phyloP scores from a whole-genome alignment of 306 rosid species.

The Quercus mongolica region DNA sequence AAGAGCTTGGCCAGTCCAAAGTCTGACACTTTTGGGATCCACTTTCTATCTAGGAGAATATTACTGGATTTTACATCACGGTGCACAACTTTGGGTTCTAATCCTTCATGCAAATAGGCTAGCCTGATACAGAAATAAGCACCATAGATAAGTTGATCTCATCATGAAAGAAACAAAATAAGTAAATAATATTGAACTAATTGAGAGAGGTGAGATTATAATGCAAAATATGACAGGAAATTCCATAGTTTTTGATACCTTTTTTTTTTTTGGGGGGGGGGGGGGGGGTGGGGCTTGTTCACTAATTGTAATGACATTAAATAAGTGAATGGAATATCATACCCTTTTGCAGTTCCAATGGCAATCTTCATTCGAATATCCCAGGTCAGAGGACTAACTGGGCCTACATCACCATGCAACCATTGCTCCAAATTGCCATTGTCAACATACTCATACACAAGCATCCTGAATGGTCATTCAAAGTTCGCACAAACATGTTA shows the following conservation, averaged over 20 bases:
- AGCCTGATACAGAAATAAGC: constrained; percentile 48
- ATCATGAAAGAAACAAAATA: constrained; percentile 1
- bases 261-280: neutral
- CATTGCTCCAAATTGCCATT: constrained; percentile 98
- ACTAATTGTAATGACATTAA: neutral
- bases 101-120: constrained; percentile 93
- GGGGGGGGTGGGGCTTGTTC: neutral
- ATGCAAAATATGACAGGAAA: neutral
- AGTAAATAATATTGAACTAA: neutral
- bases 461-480: constrained; percentile 59
- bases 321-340: constrained; percentile 11
- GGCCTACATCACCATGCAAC: constrained; percentile 96
- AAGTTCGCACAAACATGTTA: neutral
- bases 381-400: constrained; percentile 91
- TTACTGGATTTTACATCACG: constrained; percentile 94
- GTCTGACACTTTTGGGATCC: constrained; percentile 92
- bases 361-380: constrained; percentile 85
- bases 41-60: constrained; percentile 83
- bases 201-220: neutral
- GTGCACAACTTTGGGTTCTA: constrained; percentile 98
- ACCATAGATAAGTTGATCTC: neutral
- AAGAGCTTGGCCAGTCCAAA: constrained; percentile 97
- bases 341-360: constrained; percentile 93
- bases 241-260: neutral
- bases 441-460: constrained; percentile 86